Conservation (phyloP, 805 yeast species). For the Tetrapisispora arboricola region DNA sequence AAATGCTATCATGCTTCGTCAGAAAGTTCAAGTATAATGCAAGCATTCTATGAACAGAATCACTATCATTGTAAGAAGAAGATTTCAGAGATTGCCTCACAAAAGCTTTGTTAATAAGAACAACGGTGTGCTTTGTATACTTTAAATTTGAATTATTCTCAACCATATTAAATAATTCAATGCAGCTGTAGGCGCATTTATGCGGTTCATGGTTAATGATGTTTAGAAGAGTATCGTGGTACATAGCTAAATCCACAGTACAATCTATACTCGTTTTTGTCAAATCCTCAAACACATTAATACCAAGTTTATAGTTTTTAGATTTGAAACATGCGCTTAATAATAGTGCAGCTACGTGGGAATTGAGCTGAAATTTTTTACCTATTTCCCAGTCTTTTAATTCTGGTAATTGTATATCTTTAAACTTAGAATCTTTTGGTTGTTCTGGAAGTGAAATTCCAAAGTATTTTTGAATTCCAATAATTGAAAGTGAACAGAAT, state of each 20-base stretch:
- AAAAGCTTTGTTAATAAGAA: conserved; percentile 20
- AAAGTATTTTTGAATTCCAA: conserved; percentile 13
- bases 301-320: conserved; percentile 13
- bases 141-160: conserved; percentile 7
- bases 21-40: conserved; percentile 11
- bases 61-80: conserved; percentile 6
- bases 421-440: not conserved
- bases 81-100: conserved; percentile 17
- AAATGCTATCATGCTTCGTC: conserved; percentile 10
- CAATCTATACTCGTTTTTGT: conserved; percentile 1
- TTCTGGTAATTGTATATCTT: conserved; percentile 7
- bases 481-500: conserved; percentile 4
- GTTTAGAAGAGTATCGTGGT: conserved; percentile 11
- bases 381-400: conserved; percentile 12
- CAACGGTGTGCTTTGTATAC: conserved; percentile 10
- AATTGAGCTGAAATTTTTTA: conserved; percentile 8
- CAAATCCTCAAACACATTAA: conserved; percentile 8
- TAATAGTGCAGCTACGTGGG: conserved; percentile 15
- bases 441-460: conserved; percentile 4
- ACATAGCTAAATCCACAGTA: conserved; percentile 15
- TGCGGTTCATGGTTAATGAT: conserved; percentile 9
- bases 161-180: conserved; percentile 8
- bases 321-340: conserved; percentile 11
- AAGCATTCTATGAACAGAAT: conserved; percentile 7
- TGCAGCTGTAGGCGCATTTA: conserved; percentile 11